These are phyloP conservation scores for Pezicula carpinea DNA, from an alignment of 2,329 filamentous ascomycete genomes.

Conservation along the genomic window DNA sequence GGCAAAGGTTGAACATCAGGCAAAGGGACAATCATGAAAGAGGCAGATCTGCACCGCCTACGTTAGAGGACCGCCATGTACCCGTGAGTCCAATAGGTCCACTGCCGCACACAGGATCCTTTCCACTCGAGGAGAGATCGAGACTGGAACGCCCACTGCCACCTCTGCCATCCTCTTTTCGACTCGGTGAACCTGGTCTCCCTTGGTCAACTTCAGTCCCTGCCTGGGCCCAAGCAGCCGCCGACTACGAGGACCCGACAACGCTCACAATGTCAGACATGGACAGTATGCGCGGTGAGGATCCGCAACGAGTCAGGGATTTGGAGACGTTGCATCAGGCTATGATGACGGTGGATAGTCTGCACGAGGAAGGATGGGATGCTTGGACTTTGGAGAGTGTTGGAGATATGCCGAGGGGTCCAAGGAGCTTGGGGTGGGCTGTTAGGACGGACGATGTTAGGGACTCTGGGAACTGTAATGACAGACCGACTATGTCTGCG, in stretches of 20 bases:
- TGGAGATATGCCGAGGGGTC: conserved; percentile 19
- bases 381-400: conserved; percentile 21
- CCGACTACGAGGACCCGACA: conserved; percentile 1
- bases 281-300: conserved; percentile 19
- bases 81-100: conserved; percentile 15
- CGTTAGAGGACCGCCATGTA: conserved; percentile 14
- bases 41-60: conserved; percentile 24
- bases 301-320: conserved; percentile 24
- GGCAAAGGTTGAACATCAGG: conserved; percentile 7
- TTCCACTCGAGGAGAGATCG: conserved; percentile 5
- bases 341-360: conserved; percentile 29
- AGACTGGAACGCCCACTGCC: conserved; percentile 22
- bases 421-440: conserved; percentile 27
- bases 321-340: conserved; percentile 25
- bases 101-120: conserved; percentile 12
- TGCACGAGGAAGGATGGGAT: conserved; percentile 23
- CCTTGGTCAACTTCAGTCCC: conserved; percentile 25
- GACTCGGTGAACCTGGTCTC: conserved; percentile 26
- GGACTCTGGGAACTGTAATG: not conserved
- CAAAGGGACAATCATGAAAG: conserved; percentile 11
- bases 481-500: not conserved
- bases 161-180: conserved; percentile 24
- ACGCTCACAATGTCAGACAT: conserved; percentile 9
- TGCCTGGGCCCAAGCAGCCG: not conserved
- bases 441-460: conserved; percentile 14